Percentiles rank a stretch among this genome's conserved stretches.
Conservation (phyloP, 2,329 filamentous ascomycete genomes). For the Fusarium albidum region DNA sequence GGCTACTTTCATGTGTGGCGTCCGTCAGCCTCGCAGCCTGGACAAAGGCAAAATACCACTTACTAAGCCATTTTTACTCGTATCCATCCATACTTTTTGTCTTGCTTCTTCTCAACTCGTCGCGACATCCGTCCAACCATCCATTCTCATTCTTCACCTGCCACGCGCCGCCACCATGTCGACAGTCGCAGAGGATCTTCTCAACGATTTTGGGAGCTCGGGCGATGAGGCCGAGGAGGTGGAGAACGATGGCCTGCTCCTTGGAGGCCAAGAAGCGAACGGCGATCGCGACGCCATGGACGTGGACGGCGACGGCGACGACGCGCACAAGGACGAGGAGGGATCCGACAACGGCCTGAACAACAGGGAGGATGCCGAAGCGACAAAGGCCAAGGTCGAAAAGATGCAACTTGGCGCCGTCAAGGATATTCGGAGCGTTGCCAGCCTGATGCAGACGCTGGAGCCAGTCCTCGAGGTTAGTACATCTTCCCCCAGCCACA, state of each 20-base stretch:
- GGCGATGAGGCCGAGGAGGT: slow-evolving; percentile 78
- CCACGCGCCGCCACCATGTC: slow-evolving; percentile 68
- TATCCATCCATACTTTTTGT: too few relatives aligned
- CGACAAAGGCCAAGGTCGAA: slow-evolving; percentile 80
- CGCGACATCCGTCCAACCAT: slow-evolving; percentile 25
- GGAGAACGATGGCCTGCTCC: slow-evolving; percentile 58
- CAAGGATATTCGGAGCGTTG: slow-evolving; percentile 81
- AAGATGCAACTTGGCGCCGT: slow-evolving; percentile 80
- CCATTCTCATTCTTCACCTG: slow-evolving; percentile 7
- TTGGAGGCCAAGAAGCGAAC: slow-evolving; percentile 49
- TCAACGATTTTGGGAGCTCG: slow-evolving; percentile 74
- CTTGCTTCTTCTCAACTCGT: slow-evolving; percentile 9
- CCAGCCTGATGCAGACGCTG: slow-evolving; percentile 81
- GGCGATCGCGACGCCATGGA: slow-evolving; percentile 64
- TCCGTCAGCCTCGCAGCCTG: slow-evolving; percentile 41
- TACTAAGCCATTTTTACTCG: slow-evolving; percentile 5
- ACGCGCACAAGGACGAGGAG: slow-evolving; percentile 60
- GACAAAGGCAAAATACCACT: slow-evolving; percentile 29
- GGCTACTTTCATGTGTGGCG: slow-evolving; percentile 29
- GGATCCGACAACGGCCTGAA: slow-evolving; percentile 53
- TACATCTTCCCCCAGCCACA: slow-evolving; percentile 42
- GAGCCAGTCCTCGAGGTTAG: slow-evolving; percentile 85
- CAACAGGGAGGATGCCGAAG: slow-evolving; percentile 69
- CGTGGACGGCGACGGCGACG: slow-evolving; percentile 39
- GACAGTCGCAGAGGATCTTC: slow-evolving; percentile 88